Base-by-base conservation (phyloP, 2,329 filamentous ascomycete genomes). In the Cadophora luteo-olivacea region DNA sequence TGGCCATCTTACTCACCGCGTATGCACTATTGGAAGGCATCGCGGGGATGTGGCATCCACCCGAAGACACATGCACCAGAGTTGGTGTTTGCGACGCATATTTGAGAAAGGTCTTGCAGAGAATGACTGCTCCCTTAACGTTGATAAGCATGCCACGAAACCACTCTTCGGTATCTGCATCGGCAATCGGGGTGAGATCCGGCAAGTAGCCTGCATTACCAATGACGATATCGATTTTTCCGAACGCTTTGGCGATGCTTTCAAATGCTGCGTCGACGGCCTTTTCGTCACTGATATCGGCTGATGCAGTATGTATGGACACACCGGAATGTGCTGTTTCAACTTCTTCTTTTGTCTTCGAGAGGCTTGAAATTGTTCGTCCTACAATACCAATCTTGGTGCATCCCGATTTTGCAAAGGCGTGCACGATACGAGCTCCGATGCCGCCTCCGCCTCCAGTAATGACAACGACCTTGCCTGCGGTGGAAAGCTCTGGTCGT, bases 1-100 rank as follows among this genome's bases (percentile, higher is more conserved):
- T 71, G 0, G 81, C 81, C 22, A 82, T 68, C 75, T 85, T 85
- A n/a, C n/a, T n/a, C n/a, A n/a, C n/a, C n/a, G n/a, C n/a, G n/a
- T n/a, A n/a, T n/a, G n/a, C n/a, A n/a, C n/a, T n/a, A n/a, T n/a
- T n/a, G n/a, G n/a, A n/a, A n/a, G n/a, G n/a, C n/a, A n/a, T n/a
- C n/a, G n/a, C n/a, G n/a, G n/a, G n/a, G n/a, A n/a, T n/a, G n/a
- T n/a, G n/a, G n/a, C n/a, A n/a, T n/a, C n/a, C n/a, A n/a, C n/a
- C n/a, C n/a, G n/a, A n/a, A n/a, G n/a, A n/a, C n/a, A n/a, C n/a
- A n/a, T n/a, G n/a, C n/a, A n/a, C n/a, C n/a, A n/a, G n/a, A n/a
- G n/a, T n/a, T n/a, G n/a, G n/a, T n/a, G n/a, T n/a, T n/a, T n/a
- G n/a, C n/a, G n/a, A n/a, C n/a, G n/a, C n/a, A n/a, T n/a, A n/a